Percentiles rank a stretch among this genome's conserved stretches.
These are phyloP conservation scores for Pythium grandisporangium DNA, from an alignment of 352 stramenopile species.

Conservation along the genomic window DNA sequence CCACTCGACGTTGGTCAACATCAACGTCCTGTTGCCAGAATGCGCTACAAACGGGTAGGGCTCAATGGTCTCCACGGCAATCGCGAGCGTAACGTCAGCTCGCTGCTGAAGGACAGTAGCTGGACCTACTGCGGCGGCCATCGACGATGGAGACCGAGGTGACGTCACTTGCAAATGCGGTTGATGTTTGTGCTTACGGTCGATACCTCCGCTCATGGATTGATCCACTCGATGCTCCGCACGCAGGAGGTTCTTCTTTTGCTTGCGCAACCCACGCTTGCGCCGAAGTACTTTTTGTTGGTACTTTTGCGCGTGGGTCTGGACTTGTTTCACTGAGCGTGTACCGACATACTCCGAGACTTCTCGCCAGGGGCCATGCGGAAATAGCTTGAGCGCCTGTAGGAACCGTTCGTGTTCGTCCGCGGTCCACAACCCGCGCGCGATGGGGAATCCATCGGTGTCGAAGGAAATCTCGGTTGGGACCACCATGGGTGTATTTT, in stretches of 20 bases:
- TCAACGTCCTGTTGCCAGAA: too few species aligned
- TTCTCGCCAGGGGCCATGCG: slow-evolving; percentile 57
- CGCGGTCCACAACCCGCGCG: slow-evolving; percentile 62
- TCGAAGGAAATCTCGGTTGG: too few species aligned
- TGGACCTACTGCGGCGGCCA: too few species aligned
- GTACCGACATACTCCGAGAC: slow-evolving; percentile 72
- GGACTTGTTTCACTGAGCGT: slow-evolving; percentile 75
- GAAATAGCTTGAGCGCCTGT: slow-evolving; percentile 75
- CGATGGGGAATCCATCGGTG: too few species aligned
- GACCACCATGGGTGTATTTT: too few species aligned
- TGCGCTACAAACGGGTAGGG: too few species aligned
- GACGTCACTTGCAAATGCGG: too few species aligned
- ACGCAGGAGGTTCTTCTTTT: slow-evolving; percentile 76
- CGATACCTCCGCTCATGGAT: slow-evolving; percentile 51
- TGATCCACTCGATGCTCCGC: slow-evolving; percentile 69
- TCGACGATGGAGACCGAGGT: too few species aligned
- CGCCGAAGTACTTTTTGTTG: slow-evolving; percentile 78
- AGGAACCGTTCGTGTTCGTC: slow-evolving; percentile 77
- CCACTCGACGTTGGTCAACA: too few species aligned
- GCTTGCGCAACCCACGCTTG: slow-evolving; percentile 70
- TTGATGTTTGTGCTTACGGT: too few species aligned
- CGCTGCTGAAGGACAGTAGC: too few species aligned
- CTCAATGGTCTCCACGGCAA: not conserved
- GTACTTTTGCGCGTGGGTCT: slow-evolving; percentile 84
- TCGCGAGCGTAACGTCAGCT: not conserved